Percentiles rank a stretch among this genome's conserved stretches.
Evolutionary conservation across 176 grass and related monocot species (phyloP).

Genomic region (Oryza coarctata): DNA sequence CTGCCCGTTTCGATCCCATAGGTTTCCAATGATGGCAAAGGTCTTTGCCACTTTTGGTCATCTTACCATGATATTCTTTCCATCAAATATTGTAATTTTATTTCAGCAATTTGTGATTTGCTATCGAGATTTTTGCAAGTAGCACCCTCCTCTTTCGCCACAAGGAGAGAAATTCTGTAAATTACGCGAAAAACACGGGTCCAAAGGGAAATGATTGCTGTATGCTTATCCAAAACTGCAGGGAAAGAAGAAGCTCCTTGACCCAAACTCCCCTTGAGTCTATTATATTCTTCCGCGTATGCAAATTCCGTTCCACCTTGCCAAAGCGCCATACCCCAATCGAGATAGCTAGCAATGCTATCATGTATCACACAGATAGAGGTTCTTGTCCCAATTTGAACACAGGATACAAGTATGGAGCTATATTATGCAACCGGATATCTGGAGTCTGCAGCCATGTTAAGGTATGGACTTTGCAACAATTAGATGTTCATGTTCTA

Average conservation of each 20-base stretch:
- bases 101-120: background rate
- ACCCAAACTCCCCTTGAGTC: background rate
- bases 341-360: background rate
- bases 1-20: too few species aligned
- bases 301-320: background rate
- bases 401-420: background rate
- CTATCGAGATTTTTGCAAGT: background rate
- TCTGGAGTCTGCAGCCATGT: too few species aligned
- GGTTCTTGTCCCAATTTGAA: background rate
- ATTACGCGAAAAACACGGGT: background rate
- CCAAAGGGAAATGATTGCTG: background rate
- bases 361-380: background rate
- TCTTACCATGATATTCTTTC: too few species aligned
- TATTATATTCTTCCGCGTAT: background rate
- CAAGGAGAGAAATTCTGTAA: background rate
- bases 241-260: background rate
- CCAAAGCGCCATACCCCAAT: background rate
- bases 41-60: too few species aligned
- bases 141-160: background rate
- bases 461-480: background rate
- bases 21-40: too few species aligned
- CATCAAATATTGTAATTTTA: too few species aligned
- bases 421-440: background rate
- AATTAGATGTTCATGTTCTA: background rate
- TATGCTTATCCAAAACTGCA: slow-evolving; percentile 23